Conservation (phyloP, 768 basidiomycete genomes). For the Harrya chromipes region DNA sequence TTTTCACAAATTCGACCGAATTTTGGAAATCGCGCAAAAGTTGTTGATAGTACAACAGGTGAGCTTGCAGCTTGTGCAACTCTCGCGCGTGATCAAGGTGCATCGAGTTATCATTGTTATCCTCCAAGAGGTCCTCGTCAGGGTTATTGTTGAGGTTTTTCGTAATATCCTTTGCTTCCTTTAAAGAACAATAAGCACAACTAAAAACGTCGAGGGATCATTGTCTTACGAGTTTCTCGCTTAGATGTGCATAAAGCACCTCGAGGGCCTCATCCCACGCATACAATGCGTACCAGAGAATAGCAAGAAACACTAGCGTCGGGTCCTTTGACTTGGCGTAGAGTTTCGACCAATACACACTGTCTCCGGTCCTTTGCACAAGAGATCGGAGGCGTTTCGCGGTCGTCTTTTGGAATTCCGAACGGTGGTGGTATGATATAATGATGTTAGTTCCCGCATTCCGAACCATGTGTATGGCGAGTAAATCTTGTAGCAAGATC, state of each 20-base stretch:
- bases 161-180: conserved; percentile 44
- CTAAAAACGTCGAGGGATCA: background rate
- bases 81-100: conserved; percentile 46
- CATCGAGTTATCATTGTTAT: conserved; percentile 30
- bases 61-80: conserved; percentile 55
- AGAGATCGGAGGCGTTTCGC: conserved; percentile 28
- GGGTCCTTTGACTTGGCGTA: conserved; percentile 31
- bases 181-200: background rate
- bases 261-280: conserved; percentile 62
- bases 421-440: conserved; percentile 36
- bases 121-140: no score
- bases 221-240: conserved; percentile 38
- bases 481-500: conserved; percentile 34
- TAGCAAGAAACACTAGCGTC: conserved; percentile 34
- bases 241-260: conserved; percentile 48
- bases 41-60: conserved; percentile 52
- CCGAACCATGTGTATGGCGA: conserved; percentile 41
- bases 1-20: conserved; percentile 45
- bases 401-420: conserved; percentile 24
- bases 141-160: no score
- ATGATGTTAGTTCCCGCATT: conserved; percentile 23
- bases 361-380: conserved; percentile 32
- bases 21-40: conserved; percentile 55
- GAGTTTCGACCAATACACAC: conserved; percentile 37
- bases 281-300: conserved; percentile 59